Percentiles rank a stretch among this genome's conserved stretches.
Evolutionary conservation across 495 filamentous ascomycete genomes (phyloP).

Genomic region (Talaromyces trachyspermus): DNA sequence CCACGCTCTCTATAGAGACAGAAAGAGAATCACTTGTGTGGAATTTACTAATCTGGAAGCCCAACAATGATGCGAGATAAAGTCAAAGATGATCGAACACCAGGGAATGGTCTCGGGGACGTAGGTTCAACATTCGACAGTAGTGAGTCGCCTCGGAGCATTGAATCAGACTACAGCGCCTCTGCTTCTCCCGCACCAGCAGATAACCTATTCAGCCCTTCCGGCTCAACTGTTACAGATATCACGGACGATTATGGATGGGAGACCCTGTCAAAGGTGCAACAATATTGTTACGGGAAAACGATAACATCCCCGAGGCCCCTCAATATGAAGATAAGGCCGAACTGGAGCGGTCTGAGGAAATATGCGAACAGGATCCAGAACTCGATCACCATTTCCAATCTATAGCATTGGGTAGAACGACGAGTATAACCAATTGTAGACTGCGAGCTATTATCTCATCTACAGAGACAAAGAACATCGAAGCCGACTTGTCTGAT

Average conservation of each 20-base stretch:
- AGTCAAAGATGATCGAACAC: no score
- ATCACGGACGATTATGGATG: slow-evolving; percentile 5
- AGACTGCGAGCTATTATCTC: not conserved
- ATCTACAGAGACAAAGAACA: not conserved
- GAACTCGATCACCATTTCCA: not conserved
- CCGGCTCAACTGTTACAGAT: not conserved
- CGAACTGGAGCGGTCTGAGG: not conserved
- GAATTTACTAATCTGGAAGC: no score
- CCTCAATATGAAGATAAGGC: not conserved
- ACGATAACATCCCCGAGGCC: not conserved
- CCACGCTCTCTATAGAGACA: no score
- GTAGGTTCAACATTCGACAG: not conserved
- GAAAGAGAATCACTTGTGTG: no score
- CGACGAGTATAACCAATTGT: not conserved
- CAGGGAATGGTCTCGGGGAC: no score
- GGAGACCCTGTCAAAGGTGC: slow-evolving; percentile 3
- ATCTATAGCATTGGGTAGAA: not conserved
- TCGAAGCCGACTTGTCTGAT: not conserved
- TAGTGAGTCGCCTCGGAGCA: not conserved
- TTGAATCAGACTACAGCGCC: not conserved
- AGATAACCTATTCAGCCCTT: slow-evolving; percentile 1
- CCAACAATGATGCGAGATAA: no score
- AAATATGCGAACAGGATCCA: not conserved
- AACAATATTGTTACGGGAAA: not conserved
- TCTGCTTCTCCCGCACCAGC: not conserved